These are phyloP conservation scores for Dryas integrifolia DNA, from an alignment of 331 rosid genomes.

Conservation along the genomic window DNA sequence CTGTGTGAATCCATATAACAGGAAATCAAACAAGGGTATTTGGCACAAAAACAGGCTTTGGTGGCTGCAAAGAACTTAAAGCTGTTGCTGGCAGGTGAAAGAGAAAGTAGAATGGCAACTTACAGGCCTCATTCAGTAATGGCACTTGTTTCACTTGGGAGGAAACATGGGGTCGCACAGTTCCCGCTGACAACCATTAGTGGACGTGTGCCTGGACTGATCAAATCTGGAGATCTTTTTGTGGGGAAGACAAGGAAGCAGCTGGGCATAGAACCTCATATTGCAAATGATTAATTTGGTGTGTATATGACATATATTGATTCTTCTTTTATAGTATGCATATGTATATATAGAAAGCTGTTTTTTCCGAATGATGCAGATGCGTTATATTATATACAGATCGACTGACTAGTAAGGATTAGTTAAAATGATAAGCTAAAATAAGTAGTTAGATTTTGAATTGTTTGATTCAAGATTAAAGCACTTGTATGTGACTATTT, in stretches of 20 bases:
- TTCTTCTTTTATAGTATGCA: background rate
- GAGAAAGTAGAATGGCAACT: constrained; percentile 39
- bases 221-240: constrained; percentile 72
- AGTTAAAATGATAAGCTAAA: no score
- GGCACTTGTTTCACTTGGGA: constrained; percentile 71
- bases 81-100: constrained; percentile 41
- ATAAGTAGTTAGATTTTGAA: no score
- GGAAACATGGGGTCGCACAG: constrained; percentile 70
- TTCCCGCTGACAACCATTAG: constrained; percentile 44
- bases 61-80: constrained; percentile 64
- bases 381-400: no score
- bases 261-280: constrained; percentile 45
- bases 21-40: constrained; percentile 79
- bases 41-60: constrained; percentile 65
- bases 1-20: constrained; percentile 29
- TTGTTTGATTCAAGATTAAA: no score
- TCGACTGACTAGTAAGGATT: no score
- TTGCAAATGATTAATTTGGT: constrained; percentile 2
- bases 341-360: no score
- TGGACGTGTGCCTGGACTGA: constrained; percentile 57
- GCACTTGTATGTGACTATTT: no score
- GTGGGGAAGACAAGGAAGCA: constrained; percentile 68
- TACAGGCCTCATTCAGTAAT: constrained; percentile 42
- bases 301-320: background rate
- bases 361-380: no score